A percentile compares a stretch with the other conserved stretches of the same genome.
Conservation (phyloP, 306 rosid species). For the Malus asiatica region DNA sequence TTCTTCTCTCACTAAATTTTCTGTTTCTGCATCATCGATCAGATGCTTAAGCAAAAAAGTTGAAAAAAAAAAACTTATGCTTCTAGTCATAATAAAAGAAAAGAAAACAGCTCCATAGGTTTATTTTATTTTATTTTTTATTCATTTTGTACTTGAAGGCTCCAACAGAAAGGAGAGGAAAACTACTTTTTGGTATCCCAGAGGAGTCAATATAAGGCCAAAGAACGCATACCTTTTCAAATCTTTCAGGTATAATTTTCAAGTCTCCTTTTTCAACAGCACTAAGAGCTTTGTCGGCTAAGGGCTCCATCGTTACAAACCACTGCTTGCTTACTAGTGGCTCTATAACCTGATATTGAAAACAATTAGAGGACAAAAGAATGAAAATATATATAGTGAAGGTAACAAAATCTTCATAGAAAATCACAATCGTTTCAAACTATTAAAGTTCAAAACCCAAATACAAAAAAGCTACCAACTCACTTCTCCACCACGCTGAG, state of each 20-base stretch:
- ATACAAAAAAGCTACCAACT: conserved; percentile 19
- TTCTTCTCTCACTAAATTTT: background rate
- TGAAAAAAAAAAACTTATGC: background rate
- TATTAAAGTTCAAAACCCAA: background rate
- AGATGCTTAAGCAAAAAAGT: background rate
- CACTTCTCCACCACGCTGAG: conserved; percentile 99
- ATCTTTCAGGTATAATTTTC: conserved; percentile 85
- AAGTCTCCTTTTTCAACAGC: conserved; percentile 77
- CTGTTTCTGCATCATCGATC: background rate
- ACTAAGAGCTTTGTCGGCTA: conserved; percentile 82
- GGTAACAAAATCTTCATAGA: conserved; percentile 4
- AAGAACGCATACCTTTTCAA: conserved; percentile 61
- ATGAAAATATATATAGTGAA: background rate
- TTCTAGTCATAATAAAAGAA: background rate
- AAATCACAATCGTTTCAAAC: background rate
- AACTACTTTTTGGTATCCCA: background rate
- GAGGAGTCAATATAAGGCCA: background rate
- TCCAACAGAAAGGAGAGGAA: background rate
- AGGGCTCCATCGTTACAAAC: conserved; percentile 95
- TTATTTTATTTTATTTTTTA: background rate
- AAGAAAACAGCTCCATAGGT: background rate
- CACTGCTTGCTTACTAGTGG: conserved; percentile 96
- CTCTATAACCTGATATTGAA: conserved; percentile 70
- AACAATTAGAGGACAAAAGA: conserved; percentile 4
- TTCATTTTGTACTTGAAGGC: background rate